These are phyloP conservation scores for Mycosphaerella arachidis DNA, from an alignment of 2,329 filamentous ascomycete genomes.

Conservation along the genomic window DNA sequence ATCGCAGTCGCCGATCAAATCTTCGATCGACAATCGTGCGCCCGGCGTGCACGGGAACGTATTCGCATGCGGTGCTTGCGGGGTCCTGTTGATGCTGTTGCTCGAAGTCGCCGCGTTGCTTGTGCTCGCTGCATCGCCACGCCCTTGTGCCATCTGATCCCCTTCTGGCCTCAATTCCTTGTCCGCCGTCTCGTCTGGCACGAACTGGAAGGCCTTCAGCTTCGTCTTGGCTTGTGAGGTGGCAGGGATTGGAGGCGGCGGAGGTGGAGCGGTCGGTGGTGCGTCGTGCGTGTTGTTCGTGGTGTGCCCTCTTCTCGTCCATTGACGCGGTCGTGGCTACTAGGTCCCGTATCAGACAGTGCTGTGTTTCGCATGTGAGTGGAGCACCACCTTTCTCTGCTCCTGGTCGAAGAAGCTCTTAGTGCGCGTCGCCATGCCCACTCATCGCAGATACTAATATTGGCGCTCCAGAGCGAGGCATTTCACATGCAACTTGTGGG, in stretches of 20 bases:
- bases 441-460: neutral
- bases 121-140: neutral
- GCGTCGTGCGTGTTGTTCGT: constrained; percentile 18
- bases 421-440: constrained; percentile 37
- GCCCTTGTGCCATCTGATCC: constrained; percentile 35
- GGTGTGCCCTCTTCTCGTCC: constrained; percentile 20
- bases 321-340: constrained; percentile 24
- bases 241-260: constrained; percentile 44
- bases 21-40: constrained; percentile 55
- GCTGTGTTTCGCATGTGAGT: neutral
- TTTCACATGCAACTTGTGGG: neutral
- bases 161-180: constrained; percentile 7
- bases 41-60: constrained; percentile 55
- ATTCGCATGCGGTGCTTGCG: constrained; percentile 27
- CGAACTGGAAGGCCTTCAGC: constrained; percentile 52
- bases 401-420: constrained; percentile 51
- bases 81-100: constrained; percentile 15
- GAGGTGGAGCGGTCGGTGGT: constrained; percentile 24
- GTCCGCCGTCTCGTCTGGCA: constrained; percentile 32
- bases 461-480: neutral
- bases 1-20: constrained; percentile 58
- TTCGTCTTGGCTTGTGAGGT: constrained; percentile 52
- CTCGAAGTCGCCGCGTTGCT: neutral
- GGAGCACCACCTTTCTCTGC: constrained; percentile 37
- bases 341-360: constrained; percentile 2